Evolutionary conservation across 2,329 filamentous ascomycete genomes (phyloP).

Genomic region (Verticillium tricorpus): DNA sequence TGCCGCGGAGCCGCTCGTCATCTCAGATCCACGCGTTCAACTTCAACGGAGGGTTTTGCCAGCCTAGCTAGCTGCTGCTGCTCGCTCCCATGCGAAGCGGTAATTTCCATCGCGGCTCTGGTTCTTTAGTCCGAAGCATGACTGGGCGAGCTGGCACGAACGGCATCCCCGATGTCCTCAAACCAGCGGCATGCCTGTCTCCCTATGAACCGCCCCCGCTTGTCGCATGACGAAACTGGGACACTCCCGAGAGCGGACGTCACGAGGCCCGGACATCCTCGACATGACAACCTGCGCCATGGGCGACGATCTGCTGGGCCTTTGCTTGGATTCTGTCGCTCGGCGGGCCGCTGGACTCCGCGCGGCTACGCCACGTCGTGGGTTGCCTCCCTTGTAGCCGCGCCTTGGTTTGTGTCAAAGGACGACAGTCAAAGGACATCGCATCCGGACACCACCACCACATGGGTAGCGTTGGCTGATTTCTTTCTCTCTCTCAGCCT

Average conservation of each 20-base stretch:
- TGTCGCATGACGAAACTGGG: neutral
- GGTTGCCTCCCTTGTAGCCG: neutral
- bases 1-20: neutral
- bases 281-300: neutral
- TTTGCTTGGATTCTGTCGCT: neutral
- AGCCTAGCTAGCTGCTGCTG: neutral
- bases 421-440: neutral
- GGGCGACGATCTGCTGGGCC: neutral
- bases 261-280: neutral
- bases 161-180: neutral
- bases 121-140: neutral
- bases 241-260: neutral
- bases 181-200: neutral
- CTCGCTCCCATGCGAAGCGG: neutral
- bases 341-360: neutral
- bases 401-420: neutral
- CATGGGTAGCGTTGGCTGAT: neutral
- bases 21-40: neutral
- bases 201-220: neutral
- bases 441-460: neutral
- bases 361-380: neutral
- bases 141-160: neutral
- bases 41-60: neutral
- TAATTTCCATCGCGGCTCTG: neutral
- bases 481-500: neutral